Base-by-base conservation (phyloP, 1,284 basidiomycete species). In the Irpex lacteus region DNA sequence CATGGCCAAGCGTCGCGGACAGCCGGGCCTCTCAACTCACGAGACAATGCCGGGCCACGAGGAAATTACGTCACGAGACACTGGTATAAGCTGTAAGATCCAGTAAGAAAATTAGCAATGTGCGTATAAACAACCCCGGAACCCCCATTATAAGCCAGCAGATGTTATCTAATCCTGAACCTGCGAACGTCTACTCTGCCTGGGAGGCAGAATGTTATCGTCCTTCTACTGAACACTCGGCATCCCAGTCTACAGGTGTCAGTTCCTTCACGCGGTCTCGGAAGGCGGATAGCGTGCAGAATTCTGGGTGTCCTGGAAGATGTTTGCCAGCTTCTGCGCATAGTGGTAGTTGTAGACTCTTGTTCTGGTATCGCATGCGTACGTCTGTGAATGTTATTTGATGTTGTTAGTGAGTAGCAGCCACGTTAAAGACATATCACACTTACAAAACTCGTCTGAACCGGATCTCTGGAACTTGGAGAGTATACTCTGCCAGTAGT, bases 351-450 rank as follows among this genome's bases (percentile, higher is more conserved):
- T 77, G 63, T 74, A 94, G 77, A 67, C 84, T 85, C 63, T 82
- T 80, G 77, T 92, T 91, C 73, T 92, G 89, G 70, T 93, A 92
- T 26, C 92, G 84, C 80, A 92, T 85, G 5, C 92, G 85, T 37
- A 95, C 81, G 69, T 86, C 90, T 92, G 70, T 26, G n/a, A n/a
- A n/a, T n/a, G n/a, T n/a, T n/a, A n/a, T n/a, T n/a, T n/a, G n/a
- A n/a, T n/a, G n/a, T n/a, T n/a, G n/a, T n/a, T n/a, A n/a, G n/a
- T n/a, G n/a, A n/a, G n/a, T n/a, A n/a, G n/a, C n/a, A n/a, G n/a
- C n/a, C n/a, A n/a, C n/a, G n/a, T n/a, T n/a, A n/a, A n/a, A n/a
- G n/a, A n/a, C n/a, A n/a, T n/a, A n/a, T n/a, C n/a, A n/a, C n/a
- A n/a, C n/a, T n/a, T n/a, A 88, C 85, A 88, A 65, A 84, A 50